phyloP scores from a whole-genome alignment of 139 green algal genomes.

The Haematococcus sp. region DNA sequence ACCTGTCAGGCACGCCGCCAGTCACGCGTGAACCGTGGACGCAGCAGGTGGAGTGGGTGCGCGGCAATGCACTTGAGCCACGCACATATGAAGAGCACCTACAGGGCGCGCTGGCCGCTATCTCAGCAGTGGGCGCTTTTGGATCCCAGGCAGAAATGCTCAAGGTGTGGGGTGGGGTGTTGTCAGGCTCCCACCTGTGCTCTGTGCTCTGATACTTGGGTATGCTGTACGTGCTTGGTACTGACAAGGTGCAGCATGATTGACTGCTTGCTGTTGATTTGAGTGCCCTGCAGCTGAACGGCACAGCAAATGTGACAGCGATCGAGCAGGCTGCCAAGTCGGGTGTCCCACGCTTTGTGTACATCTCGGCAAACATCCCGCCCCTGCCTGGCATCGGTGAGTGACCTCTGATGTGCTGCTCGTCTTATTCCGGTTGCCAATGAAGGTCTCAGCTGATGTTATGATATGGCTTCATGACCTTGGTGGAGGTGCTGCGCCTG shows the following conservation, averaged over 20 bases:
- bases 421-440: no score
- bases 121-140: slow-evolving; percentile 83
- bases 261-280: no score
- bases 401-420: no score
- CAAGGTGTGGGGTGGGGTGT: slow-evolving; percentile 14
- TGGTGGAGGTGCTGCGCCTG: neutral
- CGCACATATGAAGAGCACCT: slow-evolving; percentile 44
- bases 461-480: neutral
- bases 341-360: slow-evolving; percentile 74
- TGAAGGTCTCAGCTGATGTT: neutral
- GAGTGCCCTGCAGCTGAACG: slow-evolving; percentile 62
- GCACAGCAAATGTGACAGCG: slow-evolving; percentile 71
- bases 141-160: slow-evolving; percentile 77
- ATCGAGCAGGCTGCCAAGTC: slow-evolving; percentile 70
- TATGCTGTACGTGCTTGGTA: neutral
- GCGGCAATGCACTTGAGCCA: slow-evolving; percentile 60
- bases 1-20: slow-evolving; percentile 55
- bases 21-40: slow-evolving; percentile 39
- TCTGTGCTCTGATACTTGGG: no score
- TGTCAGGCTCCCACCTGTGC: no score
- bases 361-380: slow-evolving; percentile 83
- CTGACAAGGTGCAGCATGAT: no score
- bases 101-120: slow-evolving; percentile 56
- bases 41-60: slow-evolving; percentile 52
- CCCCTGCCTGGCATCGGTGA: slow-evolving; percentile 58